Evolutionary conservation across 768 basidiomycete genomes (phyloP).

Genomic region (Dioszegia aurantiaca): DNA sequence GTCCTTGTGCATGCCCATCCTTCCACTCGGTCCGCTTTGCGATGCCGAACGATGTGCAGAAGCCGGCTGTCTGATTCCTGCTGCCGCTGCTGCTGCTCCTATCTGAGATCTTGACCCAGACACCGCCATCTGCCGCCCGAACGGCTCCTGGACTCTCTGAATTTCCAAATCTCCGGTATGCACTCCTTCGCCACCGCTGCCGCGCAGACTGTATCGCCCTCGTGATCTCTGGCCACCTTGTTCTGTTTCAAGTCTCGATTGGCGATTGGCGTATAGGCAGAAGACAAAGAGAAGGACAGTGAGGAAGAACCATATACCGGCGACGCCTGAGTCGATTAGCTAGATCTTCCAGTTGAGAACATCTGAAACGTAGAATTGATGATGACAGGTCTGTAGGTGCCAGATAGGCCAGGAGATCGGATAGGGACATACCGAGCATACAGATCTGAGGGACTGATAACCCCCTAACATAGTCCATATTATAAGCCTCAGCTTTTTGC

Average conservation of each 20-base stretch:
- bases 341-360: background rate
- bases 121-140: too few species aligned
- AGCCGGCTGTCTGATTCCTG: too few species aligned
- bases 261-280: conserved; percentile 13
- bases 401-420: background rate
- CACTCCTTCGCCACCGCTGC: too few species aligned
- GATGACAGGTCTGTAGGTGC: too few species aligned
- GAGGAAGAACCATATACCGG: conserved; percentile 2
- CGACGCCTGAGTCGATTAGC: conserved; percentile 2
- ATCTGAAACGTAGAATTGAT: background rate
- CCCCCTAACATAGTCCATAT: too few species aligned
- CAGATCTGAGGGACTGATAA: conserved; percentile 10
- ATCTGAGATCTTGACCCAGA: too few species aligned
- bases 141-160: too few species aligned
- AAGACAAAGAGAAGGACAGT: conserved; percentile 6
- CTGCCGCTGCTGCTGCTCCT: too few species aligned
- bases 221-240: background rate
- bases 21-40: too few species aligned
- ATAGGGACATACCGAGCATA: conserved; percentile 2
- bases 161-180: too few species aligned
- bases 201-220: background rate
- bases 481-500: conserved; percentile 4
- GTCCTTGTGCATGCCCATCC: too few species aligned
- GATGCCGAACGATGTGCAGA: too few species aligned
- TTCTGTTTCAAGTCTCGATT: conserved; percentile 10